These are phyloP conservation scores for Clavispora fructus DNA, from an alignment of 805 yeast genomes.

Conservation along the genomic window DNA sequence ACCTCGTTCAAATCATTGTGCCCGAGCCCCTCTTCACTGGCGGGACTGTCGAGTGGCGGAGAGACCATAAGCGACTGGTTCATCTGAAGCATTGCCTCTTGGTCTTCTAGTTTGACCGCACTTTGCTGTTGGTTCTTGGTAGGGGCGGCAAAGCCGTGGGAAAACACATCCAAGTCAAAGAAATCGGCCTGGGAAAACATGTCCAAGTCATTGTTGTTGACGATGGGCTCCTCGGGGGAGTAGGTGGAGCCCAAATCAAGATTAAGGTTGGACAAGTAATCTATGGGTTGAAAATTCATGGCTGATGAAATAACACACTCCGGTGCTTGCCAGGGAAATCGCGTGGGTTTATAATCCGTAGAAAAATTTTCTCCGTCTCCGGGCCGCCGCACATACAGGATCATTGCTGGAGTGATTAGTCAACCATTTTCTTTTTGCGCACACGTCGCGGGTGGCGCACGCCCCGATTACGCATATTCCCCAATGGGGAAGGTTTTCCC, in stretches of 20 bases:
- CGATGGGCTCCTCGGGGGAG: slow-evolving; percentile 15
- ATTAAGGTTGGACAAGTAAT: slow-evolving; percentile 36
- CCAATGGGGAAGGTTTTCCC: neutral
- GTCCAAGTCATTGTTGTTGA: slow-evolving; percentile 28
- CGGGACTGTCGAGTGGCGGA: neutral
- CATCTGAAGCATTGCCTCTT: neutral
- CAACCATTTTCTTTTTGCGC: neutral
- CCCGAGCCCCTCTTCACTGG: neutral
- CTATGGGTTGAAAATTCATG: slow-evolving; percentile 40
- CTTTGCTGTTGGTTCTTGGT: slow-evolving; percentile 6
- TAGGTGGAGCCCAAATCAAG: slow-evolving; percentile 29
- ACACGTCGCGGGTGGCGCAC: neutral
- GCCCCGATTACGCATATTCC: neutral
- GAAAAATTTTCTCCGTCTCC: slow-evolving; percentile 1
- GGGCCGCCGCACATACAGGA: neutral
- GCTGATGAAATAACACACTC: neutral
- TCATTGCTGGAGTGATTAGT: neutral
- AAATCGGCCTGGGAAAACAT: slow-evolving; percentile 36
- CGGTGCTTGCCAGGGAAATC: neutral
- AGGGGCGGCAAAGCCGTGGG: slow-evolving; percentile 15
- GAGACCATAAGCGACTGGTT: neutral
- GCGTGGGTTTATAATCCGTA: neutral
- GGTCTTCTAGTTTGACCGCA: slow-evolving; percentile 5
- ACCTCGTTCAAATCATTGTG: slow-evolving; percentile 35
- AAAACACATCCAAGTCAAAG: slow-evolving; percentile 33